Percentiles rank a stretch among this genome's conserved stretches.
Evolutionary conservation across 2,329 filamentous ascomycete species (phyloP).

Genomic region (Chrysosporium queenslandicum): DNA sequence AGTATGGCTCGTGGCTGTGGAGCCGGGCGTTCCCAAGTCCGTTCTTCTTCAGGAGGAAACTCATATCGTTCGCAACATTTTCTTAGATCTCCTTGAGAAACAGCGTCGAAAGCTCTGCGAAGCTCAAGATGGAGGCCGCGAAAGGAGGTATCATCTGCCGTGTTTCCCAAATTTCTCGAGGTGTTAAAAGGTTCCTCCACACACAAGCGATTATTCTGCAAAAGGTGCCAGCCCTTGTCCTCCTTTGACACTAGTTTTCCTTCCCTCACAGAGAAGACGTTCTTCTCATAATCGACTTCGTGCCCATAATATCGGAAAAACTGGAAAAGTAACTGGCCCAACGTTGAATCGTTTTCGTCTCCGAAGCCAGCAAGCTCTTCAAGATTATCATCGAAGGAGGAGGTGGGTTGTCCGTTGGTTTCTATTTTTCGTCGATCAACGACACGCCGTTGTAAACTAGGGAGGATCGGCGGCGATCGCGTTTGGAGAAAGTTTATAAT

Average conservation of each 20-base stretch:
- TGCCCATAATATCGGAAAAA: conserved; percentile 95
- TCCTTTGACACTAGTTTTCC: conserved; percentile 69
- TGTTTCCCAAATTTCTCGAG: conserved; percentile 83
- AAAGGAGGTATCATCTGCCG: conserved; percentile 90
- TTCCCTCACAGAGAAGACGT: conserved; percentile 73
- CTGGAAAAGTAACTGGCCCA: conserved; percentile 81
- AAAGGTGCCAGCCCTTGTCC: conserved; percentile 79
- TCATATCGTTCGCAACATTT: conserved; percentile 81
- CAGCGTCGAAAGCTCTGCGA: conserved; percentile 72
- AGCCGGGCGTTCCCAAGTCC: conserved; percentile 46
- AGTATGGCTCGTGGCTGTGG: conserved; percentile 49
- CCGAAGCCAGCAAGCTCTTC: conserved; percentile 65
- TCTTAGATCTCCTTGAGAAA: conserved; percentile 66
- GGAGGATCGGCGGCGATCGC: conserved; percentile 70
- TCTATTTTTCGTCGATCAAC: conserved; percentile 43
- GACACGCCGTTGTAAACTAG: conserved; percentile 68
- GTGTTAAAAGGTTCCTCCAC: conserved; percentile 96
- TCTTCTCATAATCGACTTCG: conserved; percentile 79
- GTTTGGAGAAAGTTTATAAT: conserved; percentile 94
- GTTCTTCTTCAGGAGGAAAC: conserved; percentile 71
- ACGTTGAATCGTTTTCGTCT: conserved; percentile 64
- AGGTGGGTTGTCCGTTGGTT: conserved; percentile 52
- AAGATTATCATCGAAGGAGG: conserved; percentile 75
- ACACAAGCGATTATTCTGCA: conserved; percentile 73
- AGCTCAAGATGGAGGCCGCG: conserved; percentile 83